Conservation (phyloP, 1,284 basidiomycete genomes). For the Lignosus rhinocerotis region DNA sequence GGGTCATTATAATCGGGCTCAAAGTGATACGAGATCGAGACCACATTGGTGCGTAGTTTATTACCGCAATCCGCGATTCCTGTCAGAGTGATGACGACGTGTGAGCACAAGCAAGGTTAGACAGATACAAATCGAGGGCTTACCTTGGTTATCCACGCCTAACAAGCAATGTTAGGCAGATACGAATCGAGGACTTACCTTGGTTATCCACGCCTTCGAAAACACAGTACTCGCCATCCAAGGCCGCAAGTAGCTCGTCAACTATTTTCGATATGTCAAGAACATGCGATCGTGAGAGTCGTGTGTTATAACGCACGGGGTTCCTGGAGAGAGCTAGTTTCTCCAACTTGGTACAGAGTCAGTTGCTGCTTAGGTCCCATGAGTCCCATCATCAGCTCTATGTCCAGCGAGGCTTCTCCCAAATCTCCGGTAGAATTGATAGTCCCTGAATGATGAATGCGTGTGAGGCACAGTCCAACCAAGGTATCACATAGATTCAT, state of each 20-base stretch:
- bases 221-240: conserved; percentile 1
- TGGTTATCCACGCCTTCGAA: conserved; percentile 31
- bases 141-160: background rate
- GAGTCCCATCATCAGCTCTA: conserved; percentile 49
- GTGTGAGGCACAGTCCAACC: background rate
- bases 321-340: conserved; percentile 30
- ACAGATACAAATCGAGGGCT: background rate
- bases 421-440: conserved; percentile 45
- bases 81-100: conserved; percentile 31
- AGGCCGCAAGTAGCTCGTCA: conserved; percentile 7
- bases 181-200: conserved; percentile 41
- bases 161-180: background rate
- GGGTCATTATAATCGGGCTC: conserved; percentile 33
- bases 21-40: conserved; percentile 39
- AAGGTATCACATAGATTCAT: background rate
- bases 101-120: conserved; percentile 16
- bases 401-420: conserved; percentile 52
- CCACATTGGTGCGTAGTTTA: conserved; percentile 34
- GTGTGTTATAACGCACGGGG: background rate
- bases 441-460: conserved; percentile 6
- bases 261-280: background rate
- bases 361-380: conserved; percentile 42
- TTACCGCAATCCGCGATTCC: conserved; percentile 41
- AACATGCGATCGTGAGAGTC: background rate
- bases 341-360: conserved; percentile 24